Evolutionary conservation across 176 grass and related monocot species (phyloP).

Genomic region (Thalia dealbata): DNA sequence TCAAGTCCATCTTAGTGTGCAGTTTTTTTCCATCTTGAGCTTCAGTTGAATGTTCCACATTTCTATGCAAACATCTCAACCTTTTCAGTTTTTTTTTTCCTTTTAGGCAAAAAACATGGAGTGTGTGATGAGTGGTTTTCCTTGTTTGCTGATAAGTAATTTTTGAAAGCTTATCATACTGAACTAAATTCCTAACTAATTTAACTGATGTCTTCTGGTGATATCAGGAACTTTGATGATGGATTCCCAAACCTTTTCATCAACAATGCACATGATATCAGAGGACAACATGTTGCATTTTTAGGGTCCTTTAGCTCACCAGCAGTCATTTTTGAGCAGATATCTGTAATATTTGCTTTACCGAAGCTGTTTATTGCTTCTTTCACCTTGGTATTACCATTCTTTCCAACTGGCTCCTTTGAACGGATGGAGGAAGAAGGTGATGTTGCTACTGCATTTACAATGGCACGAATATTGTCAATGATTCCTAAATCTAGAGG

Average conservation of each 20-base stretch:
- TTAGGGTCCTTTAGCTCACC: conserved; percentile 89
- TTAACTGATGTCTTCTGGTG: not conserved
- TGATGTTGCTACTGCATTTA: conserved; percentile 86
- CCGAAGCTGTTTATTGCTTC: conserved; percentile 75
- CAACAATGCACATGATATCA: conserved; percentile 66
- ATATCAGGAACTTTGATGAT: conserved; percentile 69
- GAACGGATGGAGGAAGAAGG: conserved; percentile 96
- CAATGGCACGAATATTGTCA: conserved; percentile 83
- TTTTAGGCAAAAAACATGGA: too few species aligned
- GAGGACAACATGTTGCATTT: conserved; percentile 73
- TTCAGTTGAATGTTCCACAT: not conserved
- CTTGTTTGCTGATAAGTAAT: conserved; percentile 36
- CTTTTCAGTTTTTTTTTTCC: not conserved
- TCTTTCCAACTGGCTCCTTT: conserved; percentile 89
- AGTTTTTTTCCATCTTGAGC: not conserved
- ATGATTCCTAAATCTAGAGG: conserved; percentile 91
- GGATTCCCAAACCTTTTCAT: conserved; percentile 96
- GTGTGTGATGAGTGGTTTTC: not conserved
- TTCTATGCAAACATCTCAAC: not conserved
- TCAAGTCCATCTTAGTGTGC: not conserved
- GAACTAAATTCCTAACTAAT: conserved; percentile 26
- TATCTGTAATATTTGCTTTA: conserved; percentile 80
- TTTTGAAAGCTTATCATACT: conserved; percentile 46
- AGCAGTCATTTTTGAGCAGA: conserved; percentile 92
- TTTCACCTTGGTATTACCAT: conserved; percentile 83